Evolutionary conservation across 2,329 filamentous ascomycete genomes (phyloP), one percentile per base, ranked within the genome.

Genomic region (Dothideomycetes sp.): DNA sequence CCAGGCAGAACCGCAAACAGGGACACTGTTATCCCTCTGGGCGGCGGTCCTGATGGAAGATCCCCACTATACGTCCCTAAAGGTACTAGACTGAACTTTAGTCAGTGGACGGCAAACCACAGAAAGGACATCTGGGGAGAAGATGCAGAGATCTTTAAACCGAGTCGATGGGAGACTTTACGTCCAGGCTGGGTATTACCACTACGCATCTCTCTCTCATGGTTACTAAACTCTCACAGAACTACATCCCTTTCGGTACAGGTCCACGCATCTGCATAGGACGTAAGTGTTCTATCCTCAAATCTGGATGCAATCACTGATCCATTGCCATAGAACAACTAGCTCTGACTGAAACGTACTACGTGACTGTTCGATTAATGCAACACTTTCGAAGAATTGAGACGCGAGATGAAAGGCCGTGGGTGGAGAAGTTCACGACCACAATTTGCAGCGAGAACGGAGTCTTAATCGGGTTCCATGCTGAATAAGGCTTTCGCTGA

Each of bases 1-100:
- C 38, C 2, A 83, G 82, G 84, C 31, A 79, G 85, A 44, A 64
- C 78, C 14, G 72, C 82, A 11, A 72, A 86, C 17, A 71, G 69
- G 43, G 76, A 85, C 61, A 88, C 84, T 3, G 83, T 77, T 0
- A 72, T 93, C 2, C 84, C 85, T 0, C 69, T 67, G 16, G 85
- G 70, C 30, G 70, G 70, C 15, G 70, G 70, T 0, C 56, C 61
- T 2, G 67, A 73, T 41, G 68, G 68, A 32, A 58, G 63, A 2
- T 62, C 68, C 31, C 81, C 81, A 0, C 53, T 89, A 38, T 57
- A 55, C 40, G 47, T 64, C 9, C 47, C 50, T 3, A 50, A 55
- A 27, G 50, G 55, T 14, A 47, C 48, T 7, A 42, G 48, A 4
- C 48, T 64, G 15, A 45, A 51, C 11, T 56, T 56, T 36, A 52